phyloP scores from a whole-genome alignment of 176 grass and related monocot species.

The Oryza brachyantha region DNA sequence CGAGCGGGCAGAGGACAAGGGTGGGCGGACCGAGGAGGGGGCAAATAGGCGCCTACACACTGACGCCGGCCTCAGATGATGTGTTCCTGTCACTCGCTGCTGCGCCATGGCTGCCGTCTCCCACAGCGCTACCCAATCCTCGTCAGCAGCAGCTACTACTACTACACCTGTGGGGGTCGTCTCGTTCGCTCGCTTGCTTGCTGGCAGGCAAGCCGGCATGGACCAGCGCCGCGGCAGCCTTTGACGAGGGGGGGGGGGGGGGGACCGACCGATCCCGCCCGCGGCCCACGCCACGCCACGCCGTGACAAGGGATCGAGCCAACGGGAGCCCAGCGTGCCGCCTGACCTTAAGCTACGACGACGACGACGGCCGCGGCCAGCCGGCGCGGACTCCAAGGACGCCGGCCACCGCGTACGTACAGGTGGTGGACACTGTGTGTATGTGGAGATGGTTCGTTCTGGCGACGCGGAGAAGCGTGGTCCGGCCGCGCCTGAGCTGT shows the following conservation, averaged over 20 bases:
- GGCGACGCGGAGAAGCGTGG: neutral
- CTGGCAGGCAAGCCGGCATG: neutral
- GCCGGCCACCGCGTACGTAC: neutral
- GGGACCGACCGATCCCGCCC: too few species aligned
- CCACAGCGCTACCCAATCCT: neutral
- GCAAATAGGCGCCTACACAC: constrained; percentile 29
- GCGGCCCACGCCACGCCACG: constrained; percentile 29
- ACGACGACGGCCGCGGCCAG: too few species aligned
- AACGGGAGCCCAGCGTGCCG: neutral
- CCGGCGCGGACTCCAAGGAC: constrained; percentile 25
- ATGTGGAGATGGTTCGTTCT: neutral
- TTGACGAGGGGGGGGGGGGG: constrained; percentile 10
- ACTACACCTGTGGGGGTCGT: neutral
- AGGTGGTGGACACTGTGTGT: neutral
- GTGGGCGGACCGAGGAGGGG: constrained; percentile 1
- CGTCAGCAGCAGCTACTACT: neutral
- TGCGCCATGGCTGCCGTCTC: neutral
- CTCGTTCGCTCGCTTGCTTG: neutral
- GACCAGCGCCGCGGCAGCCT: constrained; percentile 24
- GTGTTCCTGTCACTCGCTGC: constrained; percentile 37
- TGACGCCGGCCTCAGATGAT: neutral
- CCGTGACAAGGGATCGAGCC: constrained; percentile 17
- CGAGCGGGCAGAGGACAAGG: neutral
- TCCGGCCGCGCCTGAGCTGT: neutral
- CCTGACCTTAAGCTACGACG: too few species aligned